Evolutionary conservation across 306 rosid genomes (phyloP), one percentile per base, ranked within the genome.

Genomic region (Alnus rubra): DNA sequence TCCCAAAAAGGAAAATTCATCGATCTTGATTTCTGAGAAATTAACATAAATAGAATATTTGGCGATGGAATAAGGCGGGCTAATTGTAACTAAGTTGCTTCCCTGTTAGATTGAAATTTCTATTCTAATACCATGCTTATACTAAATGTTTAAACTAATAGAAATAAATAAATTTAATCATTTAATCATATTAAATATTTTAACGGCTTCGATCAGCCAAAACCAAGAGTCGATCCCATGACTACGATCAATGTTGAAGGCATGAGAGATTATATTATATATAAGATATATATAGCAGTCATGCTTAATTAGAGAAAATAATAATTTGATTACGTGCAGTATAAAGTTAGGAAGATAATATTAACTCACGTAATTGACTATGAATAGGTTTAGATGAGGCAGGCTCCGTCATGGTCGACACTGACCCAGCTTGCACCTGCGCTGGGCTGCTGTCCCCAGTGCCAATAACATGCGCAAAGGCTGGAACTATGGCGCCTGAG

Each of bases 381-480:
- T 59, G 16, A n/a, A 12, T 59, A 9, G 37, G 65, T 59, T 28
- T 9, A 11, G 65, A 59, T n/a, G 65, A 19, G 37, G 65, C 65
- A 59, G 37, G 39, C 31, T 59, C 35, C 4, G 13, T 23, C 37
- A 59, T 28, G 65, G 7, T 59, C 11, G 65, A 59, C 37, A 2
- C 15, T 59, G 65, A 59, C 39, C 65, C 65, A 59, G 31, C 65
- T 59, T 23, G 35, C 35, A 11, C 13, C 39, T 28, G 37, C 10
- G 65, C 35, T 10, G 65, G 37, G 37, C 37, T 59, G 65, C 65
- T 12, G 65, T 59, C 56, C 31, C 35, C 74, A 55, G 76, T 65
- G 16, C 37, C 68, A 80, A 47, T 60, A 53, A 67, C 73, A 54
- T 78, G 60, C 10, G 62, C 28, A 81, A 70, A 76, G 33, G 69